Evolutionary conservation across 2,329 filamentous ascomycete species (phyloP).

Genomic region (Verticillium dahliae): DNA sequence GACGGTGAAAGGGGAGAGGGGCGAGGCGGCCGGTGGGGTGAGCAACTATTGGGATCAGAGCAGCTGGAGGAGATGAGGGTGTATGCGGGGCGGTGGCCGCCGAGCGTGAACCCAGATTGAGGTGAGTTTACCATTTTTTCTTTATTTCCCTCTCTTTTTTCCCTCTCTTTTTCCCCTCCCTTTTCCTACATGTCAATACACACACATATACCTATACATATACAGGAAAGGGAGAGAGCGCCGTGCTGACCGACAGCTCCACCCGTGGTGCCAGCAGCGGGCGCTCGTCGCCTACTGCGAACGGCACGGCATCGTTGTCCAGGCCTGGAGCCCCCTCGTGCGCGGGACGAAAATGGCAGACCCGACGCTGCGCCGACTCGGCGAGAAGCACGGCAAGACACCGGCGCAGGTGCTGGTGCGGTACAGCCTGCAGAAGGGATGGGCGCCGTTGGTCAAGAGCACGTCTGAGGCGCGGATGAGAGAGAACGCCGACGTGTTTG

Average conservation of each 20-base stretch:
- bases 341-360: slow-evolving; percentile 37
- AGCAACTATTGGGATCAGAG: slow-evolving; percentile 63
- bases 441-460: slow-evolving; percentile 63
- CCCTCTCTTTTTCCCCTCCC: not conserved
- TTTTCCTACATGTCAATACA: no score
- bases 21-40: slow-evolving; percentile 57
- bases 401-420: slow-evolving; percentile 62
- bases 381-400: slow-evolving; percentile 52
- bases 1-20: slow-evolving; percentile 49
- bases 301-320: slow-evolving; percentile 62
- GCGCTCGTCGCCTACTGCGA: slow-evolving; percentile 52
- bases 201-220: no score
- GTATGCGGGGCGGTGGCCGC: slow-evolving; percentile 61
- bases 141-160: not conserved
- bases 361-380: slow-evolving; percentile 44
- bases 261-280: slow-evolving; percentile 60
- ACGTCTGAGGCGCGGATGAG: slow-evolving; percentile 51
- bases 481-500: slow-evolving; percentile 54
- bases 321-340: slow-evolving; percentile 32
- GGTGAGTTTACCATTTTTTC: slow-evolving; percentile 11
- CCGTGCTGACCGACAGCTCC: slow-evolving; percentile 29
- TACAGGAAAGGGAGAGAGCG: no score
- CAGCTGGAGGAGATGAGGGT: slow-evolving; percentile 63
- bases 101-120: slow-evolving; percentile 69
- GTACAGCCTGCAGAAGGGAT: slow-evolving; percentile 64